These are phyloP conservation scores for Rubus idaeus DNA, from an alignment of 306 rosid genomes.

Conservation along the genomic window DNA sequence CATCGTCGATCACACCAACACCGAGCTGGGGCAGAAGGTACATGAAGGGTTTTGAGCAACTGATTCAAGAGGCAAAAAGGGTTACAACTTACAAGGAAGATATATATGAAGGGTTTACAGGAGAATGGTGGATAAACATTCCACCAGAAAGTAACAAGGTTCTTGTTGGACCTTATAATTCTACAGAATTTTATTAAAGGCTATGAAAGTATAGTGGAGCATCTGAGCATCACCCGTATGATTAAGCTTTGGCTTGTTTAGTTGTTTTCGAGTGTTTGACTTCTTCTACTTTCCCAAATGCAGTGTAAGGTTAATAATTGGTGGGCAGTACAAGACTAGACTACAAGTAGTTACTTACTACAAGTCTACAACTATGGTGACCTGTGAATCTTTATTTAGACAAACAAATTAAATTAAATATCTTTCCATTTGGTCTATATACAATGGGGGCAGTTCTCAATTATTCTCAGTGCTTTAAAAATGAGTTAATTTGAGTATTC, in stretches of 20 bases:
- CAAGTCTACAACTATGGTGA: no score
- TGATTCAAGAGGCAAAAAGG: neutral
- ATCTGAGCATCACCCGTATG: neutral
- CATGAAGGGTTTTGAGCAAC: neutral
- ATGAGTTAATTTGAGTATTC: neutral
- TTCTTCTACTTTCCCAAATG: neutral
- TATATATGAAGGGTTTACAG: neutral
- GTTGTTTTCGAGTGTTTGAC: neutral
- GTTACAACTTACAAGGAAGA: neutral
- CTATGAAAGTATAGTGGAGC: neutral
- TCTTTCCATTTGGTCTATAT: neutral
- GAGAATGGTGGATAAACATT: neutral
- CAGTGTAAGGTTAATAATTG: neutral
- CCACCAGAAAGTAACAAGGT: neutral
- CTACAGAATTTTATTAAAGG: neutral
- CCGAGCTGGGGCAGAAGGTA: neutral
- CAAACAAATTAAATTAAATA: no score
- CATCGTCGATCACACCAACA: slow-evolving; percentile 20
- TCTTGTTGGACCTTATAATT: slow-evolving; percentile 1
- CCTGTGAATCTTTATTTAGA: no score
- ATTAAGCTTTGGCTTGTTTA: neutral
- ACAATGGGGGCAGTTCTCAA: neutral
- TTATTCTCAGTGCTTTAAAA: neutral
- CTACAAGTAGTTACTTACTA: no score
- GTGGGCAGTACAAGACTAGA: neutral